Base-by-base conservation (phyloP, 1,139 yeast species). In the Zygoascus hellenicus region DNA sequence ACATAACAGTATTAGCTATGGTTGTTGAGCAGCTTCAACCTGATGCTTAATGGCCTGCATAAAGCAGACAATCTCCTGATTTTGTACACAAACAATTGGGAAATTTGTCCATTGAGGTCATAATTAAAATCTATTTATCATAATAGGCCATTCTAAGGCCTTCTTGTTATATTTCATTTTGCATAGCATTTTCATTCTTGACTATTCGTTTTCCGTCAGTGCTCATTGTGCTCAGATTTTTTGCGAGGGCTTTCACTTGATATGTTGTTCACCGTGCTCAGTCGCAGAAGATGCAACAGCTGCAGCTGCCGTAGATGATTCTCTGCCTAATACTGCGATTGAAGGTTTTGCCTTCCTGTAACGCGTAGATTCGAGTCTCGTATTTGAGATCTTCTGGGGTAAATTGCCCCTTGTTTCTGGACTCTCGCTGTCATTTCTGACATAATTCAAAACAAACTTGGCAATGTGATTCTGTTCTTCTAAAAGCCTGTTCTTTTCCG, bases 1-100 rank as follows among this genome's bases (percentile, higher is more conserved):
- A 92, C 64, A 83, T 90, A 33, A 88, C 97, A 0, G 79, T 85
- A 13, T 82, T 90, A 1, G 74, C 86, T 59, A 78, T 89, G 48
- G 54, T 64, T 22, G 74, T 68, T 7, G 54, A 56, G 29, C 51
- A 41, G 38, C 38, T 40, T n/a, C 4, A 22, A 7, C 26, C 26
- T 22, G 26, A 7, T 22, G 7, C 6, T 22, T 22, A 7, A 22
- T 13, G 16, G 15, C 22, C n/a, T 34, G 37, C 37, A n/a, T n/a
- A 34, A n/a, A n/a, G 11, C 10, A 13, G 16, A n/a, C 11, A 10
- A 34, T 9, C 14, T 35, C 15, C 6, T 17, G 16, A n/a, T 11
- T 5, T 13, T 36, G 7, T 36, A 36, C 26, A 36, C 19, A 19
- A n/a, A 19, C 19, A 19, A n/a, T 9, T 31, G 15, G 26, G 6